Conservation (phyloP, 345 rosid genomes). For the Populus nigra region DNA sequence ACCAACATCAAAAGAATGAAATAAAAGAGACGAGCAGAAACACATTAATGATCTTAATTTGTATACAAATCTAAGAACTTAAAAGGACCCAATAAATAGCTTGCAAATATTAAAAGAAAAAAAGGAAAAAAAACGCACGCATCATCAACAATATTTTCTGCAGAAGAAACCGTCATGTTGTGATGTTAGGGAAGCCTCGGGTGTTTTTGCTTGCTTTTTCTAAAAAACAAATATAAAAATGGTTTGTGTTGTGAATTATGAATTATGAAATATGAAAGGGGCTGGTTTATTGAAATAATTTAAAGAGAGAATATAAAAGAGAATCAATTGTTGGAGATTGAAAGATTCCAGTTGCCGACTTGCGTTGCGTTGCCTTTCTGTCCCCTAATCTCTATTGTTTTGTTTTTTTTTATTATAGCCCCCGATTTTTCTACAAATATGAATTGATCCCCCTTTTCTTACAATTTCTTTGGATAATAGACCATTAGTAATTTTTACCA, state of each 20-base stretch:
- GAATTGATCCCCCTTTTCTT: not conserved
- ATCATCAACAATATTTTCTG: not conserved
- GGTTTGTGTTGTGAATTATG: not conserved
- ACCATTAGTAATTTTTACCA: not conserved
- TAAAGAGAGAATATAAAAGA: not conserved
- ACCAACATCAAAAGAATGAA: not conserved
- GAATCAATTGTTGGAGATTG: not conserved
- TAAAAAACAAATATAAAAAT: not conserved
- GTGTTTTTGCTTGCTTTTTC: not conserved
- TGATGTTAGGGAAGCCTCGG: no score
- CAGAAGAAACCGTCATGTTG: slow-evolving; percentile 14
- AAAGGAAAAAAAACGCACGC: not conserved
- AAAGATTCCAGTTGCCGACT: not conserved
- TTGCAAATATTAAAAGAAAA: not conserved
- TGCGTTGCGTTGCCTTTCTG: no score
- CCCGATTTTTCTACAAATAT: not conserved
- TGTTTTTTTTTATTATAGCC: not conserved
- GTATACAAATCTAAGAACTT: not conserved
- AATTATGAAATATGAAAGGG: no score
- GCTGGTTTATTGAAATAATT: not conserved
- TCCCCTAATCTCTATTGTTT: no score
- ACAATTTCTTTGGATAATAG: not conserved
- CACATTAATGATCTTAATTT: not conserved
- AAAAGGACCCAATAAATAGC: not conserved
- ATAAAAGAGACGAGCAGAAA: not conserved